Conservation (phyloP, 2,329 filamentous ascomycete species). For the Pseudogymnoascus sp. region DNA sequence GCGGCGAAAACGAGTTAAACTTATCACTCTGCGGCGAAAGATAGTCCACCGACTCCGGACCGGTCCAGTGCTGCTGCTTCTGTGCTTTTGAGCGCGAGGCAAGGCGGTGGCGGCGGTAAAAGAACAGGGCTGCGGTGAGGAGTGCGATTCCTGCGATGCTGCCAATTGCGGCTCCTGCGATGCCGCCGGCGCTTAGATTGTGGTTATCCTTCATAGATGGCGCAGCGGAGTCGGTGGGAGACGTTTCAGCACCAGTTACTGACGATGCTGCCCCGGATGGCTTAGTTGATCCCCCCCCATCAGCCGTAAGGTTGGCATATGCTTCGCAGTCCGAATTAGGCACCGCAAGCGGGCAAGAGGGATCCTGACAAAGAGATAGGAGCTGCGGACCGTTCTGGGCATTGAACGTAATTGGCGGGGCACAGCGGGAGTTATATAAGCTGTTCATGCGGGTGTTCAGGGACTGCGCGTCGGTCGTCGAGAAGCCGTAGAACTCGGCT, state of each 20-base stretch:
- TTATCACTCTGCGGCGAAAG: not conserved
- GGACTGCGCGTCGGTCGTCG: constrained; percentile 21
- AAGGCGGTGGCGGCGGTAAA: not conserved
- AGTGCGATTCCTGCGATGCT: not conserved
- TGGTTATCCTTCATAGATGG: not conserved
- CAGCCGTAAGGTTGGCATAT: constrained; percentile 22
- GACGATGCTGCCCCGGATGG: not conserved
- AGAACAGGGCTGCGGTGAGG: not conserved
- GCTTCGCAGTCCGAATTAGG: constrained; percentile 23
- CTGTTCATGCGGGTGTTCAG: constrained; percentile 22
- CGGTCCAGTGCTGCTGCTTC: not conserved
- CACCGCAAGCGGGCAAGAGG: constrained; percentile 24
- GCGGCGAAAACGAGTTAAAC: not conserved
- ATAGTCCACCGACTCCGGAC: not conserved
- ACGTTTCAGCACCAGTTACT: not conserved
- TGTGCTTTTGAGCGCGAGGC: not conserved
- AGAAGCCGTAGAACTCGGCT: constrained; percentile 25
- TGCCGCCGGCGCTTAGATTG: not conserved
- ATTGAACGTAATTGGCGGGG: constrained; percentile 16
- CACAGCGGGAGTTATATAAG: constrained; percentile 27
- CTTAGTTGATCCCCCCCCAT: constrained; percentile 10
- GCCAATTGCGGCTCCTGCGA: not conserved
- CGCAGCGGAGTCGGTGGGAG: not conserved
- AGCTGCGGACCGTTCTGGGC: constrained; percentile 14
- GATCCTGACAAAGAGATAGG: constrained; percentile 25